A percentile compares a stretch with the other conserved stretches of the same genome.
phyloP scores from a whole-genome alignment of 108 stramenopile genomes.

The Pseudonitzschia multistriata region DNA sequence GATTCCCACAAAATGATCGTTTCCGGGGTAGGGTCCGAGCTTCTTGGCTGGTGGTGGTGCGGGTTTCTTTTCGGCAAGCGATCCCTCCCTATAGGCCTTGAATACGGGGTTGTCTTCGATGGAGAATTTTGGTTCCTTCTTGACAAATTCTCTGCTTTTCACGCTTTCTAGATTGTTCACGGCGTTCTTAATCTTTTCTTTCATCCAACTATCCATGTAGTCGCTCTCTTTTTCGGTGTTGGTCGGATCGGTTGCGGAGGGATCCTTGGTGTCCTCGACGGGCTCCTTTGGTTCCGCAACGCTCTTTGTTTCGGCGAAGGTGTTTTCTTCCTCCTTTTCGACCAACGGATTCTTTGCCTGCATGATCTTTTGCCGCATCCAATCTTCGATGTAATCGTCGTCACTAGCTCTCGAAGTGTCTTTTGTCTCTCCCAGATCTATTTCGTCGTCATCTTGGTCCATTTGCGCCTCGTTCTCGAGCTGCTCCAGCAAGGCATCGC shows the following conservation, averaged over 20 bases:
- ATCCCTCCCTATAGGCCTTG: constrained; percentile 48
- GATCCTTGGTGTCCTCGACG: not conserved
- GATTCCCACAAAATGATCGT: constrained; percentile 66
- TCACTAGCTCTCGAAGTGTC: not conserved
- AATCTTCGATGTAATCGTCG: constrained; percentile 34
- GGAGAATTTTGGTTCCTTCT: constrained; percentile 18
- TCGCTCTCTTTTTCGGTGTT: not conserved
- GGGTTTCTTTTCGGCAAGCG: constrained; percentile 30
- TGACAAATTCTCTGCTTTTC: constrained; percentile 9
- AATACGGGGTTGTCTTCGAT: constrained; percentile 80
- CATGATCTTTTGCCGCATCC: constrained; percentile 14
- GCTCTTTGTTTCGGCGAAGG: not conserved
- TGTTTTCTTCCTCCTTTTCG: not conserved
- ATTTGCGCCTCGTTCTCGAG: constrained; percentile 6
- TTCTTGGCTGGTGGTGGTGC: constrained; percentile 7
- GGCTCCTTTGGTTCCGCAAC: not conserved
- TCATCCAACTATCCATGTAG: constrained; percentile 22
- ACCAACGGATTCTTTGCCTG: not conserved
- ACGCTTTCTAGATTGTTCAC: constrained; percentile 20
- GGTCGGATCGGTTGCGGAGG: not conserved
- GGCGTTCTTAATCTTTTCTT: constrained; percentile 20
- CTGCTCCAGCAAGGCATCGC: not conserved
- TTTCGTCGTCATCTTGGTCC: constrained; percentile 29
- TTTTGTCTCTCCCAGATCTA: constrained; percentile 9
- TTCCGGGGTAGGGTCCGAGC: constrained; percentile 63